A percentile compares a stretch with the other conserved stretches of the same genome.
Evolutionary conservation across 768 basidiomycete species (phyloP).

Genomic region (Suillus variegatus): DNA sequence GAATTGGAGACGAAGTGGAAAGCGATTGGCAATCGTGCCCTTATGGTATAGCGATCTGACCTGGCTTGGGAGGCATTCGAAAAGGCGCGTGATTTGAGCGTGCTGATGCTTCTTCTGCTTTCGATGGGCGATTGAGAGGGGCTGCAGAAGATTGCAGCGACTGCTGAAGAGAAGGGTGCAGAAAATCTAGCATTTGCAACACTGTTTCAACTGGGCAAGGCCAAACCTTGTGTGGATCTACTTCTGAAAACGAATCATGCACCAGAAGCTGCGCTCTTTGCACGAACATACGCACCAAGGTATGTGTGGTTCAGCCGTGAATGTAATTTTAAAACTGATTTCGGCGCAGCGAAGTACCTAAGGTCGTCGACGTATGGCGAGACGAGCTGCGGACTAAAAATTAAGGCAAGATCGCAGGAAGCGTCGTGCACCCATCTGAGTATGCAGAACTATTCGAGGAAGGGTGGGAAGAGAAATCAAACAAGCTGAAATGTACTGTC

Average conservation of each 20-base stretch:
- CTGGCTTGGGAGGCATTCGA: slow-evolving; percentile 89
- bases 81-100: slow-evolving; percentile 80
- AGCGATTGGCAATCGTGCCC: slow-evolving; percentile 88
- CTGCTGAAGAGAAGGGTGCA: slow-evolving; percentile 77
- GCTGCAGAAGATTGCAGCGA: slow-evolving; percentile 58
- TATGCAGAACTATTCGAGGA: slow-evolving; percentile 79
- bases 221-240: slow-evolving; percentile 77
- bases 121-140: slow-evolving; percentile 79
- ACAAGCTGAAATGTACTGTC: slow-evolving; percentile 75
- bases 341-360: slow-evolving; percentile 53
- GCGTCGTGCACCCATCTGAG: slow-evolving; percentile 73
- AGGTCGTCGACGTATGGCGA: slow-evolving; percentile 80
- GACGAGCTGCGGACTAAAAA: slow-evolving; percentile 66
- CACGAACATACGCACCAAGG: slow-evolving; percentile 92
- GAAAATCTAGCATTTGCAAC: slow-evolving; percentile 96
- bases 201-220: slow-evolving; percentile 81
- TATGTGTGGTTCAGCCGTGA: slow-evolving; percentile 26
- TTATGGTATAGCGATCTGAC: slow-evolving; percentile 91
- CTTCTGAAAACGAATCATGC: slow-evolving; percentile 82
- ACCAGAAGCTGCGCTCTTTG: slow-evolving; percentile 92
- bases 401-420: slow-evolving; percentile 74
- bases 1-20: slow-evolving; percentile 91
- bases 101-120: slow-evolving; percentile 81
- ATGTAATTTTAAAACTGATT: background rate
- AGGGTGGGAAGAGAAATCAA: slow-evolving; percentile 47